Base-by-base conservation (phyloP, 2,329 filamentous ascomycete species). In the Chlorencoelia australis region DNA sequence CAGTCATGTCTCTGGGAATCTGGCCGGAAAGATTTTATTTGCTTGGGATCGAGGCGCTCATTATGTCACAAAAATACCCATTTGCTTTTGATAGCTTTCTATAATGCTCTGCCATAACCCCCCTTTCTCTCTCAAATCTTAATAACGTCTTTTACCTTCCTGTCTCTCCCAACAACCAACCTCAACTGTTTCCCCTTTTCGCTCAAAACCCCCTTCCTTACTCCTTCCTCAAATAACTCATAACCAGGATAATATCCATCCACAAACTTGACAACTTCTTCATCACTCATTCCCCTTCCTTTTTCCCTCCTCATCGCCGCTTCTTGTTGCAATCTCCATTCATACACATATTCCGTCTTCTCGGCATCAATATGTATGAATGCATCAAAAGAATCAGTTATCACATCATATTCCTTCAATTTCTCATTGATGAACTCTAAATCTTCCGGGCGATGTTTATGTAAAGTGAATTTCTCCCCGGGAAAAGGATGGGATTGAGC, bases 301-400 rank as follows among this genome's bases (percentile, higher is more conserved):
- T 69, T 79, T 4, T 57, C 50, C 8, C 62, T 63, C 32, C 73
- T 66, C 47, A 83, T 61, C 17, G 61, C 66, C 27, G 65, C 63
- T 54, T 84, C 79, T 53, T 82, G 77, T 52, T 84, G 63, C 45
- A 74, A 58, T 10, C 79, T 64, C 79, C 79, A 84, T 35, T 68
- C 65, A 47, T 83, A 84, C 18, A 83, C 79, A 49, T 69, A 80
- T 20, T 61, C 58, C 11, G 70, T 63, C 46, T 81, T 63, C 44
- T 73, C 63, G 1, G 79, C 77, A 54, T 83, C 79, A 37, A 60
- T 73, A 49, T 81, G 75, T 28, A 82, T 67, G 46, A 82, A 68
- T 15, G 74, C 73, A 49, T 79, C 69, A 24, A 81, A 67, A 43
- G 48, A 67, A 60, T 71, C 60, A 4, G 73, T 79, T 41, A 79